Conservation (phyloP, 352 stramenopile genomes). For the Pythium volutum region DNA sequence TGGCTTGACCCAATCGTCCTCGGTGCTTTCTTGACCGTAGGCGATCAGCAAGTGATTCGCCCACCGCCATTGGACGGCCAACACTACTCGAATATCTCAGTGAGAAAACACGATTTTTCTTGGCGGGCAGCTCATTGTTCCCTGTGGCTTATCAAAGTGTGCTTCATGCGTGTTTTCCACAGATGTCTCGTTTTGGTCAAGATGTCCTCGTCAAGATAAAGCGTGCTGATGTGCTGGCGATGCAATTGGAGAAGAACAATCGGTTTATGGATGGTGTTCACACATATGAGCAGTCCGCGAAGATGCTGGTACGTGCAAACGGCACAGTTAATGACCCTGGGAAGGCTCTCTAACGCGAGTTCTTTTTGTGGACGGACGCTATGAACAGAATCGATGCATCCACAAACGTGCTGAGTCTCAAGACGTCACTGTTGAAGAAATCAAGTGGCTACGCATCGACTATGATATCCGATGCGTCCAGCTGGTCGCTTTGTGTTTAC, state of each 20-base stretch:
- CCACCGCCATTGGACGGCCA: constrained; percentile 53
- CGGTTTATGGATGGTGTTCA: constrained; percentile 70
- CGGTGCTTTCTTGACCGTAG: constrained; percentile 19
- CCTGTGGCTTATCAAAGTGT: background rate
- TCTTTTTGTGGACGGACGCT: background rate
- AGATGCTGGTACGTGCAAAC: constrained; percentile 51
- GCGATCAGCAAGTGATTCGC: constrained; percentile 54
- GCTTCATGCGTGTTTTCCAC: background rate
- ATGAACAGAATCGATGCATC: constrained; percentile 50
- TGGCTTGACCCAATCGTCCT: background rate
- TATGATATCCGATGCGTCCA: constrained; percentile 77
- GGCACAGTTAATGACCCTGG: background rate
- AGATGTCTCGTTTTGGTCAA: constrained; percentile 59
- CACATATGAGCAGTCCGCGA: constrained; percentile 65
- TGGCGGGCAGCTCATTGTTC: background rate
- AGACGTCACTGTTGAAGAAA: constrained; percentile 48
- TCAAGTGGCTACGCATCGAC: constrained; percentile 65
- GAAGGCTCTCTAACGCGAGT: background rate
- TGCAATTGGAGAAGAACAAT: constrained; percentile 56
- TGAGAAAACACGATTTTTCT: constrained; percentile 11
- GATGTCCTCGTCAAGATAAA: constrained; percentile 62
- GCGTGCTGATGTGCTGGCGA: constrained; percentile 46
- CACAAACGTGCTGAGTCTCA: constrained; percentile 53
- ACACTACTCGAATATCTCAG: constrained; percentile 58
- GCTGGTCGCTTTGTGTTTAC: constrained; percentile 66